Conservation (phyloP, 768 basidiomycete species). For the Tulasnella calospora region DNA sequence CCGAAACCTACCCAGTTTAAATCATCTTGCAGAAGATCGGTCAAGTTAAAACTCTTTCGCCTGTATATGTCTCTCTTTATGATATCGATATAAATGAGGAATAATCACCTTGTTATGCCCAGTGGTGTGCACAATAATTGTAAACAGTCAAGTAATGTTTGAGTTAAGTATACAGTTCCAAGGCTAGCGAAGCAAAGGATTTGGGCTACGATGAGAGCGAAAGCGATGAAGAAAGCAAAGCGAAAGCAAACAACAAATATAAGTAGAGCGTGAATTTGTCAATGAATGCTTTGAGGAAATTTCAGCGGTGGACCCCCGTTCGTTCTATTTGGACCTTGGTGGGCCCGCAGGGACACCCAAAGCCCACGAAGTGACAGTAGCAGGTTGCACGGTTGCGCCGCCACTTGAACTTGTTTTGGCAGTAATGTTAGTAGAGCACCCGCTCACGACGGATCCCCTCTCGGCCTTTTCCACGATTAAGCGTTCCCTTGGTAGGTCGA, state of each 20-base stretch:
- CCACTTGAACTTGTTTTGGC: not conserved
- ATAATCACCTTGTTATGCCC: not conserved
- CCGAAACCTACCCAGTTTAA: slow-evolving; percentile 32
- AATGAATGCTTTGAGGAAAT: not conserved
- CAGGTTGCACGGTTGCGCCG: not conserved
- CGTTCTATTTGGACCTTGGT: not conserved
- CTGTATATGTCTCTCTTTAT: not conserved
- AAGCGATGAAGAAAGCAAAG: not conserved
- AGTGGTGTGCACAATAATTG: not conserved
- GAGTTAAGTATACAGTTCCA: not conserved
- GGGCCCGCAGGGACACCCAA: not conserved
- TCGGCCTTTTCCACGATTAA: not conserved
- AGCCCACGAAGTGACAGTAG: not conserved
- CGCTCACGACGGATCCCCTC: not conserved
- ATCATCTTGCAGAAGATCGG: not conserved
- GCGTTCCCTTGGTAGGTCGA: not conserved
- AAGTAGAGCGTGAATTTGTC: not conserved
- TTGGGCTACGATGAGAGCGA: not conserved
- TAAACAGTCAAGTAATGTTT: not conserved
- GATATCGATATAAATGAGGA: not conserved
- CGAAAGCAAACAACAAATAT: not conserved
- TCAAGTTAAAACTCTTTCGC: not conserved
- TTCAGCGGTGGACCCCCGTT: not conserved
- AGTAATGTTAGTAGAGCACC: not conserved
- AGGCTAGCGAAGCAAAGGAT: not conserved